A percentile compares a stretch with the other conserved stretches of the same genome.
These are phyloP conservation scores for Prunus mongolica DNA, from an alignment of 306 rosid species.

Conservation along the genomic window DNA sequence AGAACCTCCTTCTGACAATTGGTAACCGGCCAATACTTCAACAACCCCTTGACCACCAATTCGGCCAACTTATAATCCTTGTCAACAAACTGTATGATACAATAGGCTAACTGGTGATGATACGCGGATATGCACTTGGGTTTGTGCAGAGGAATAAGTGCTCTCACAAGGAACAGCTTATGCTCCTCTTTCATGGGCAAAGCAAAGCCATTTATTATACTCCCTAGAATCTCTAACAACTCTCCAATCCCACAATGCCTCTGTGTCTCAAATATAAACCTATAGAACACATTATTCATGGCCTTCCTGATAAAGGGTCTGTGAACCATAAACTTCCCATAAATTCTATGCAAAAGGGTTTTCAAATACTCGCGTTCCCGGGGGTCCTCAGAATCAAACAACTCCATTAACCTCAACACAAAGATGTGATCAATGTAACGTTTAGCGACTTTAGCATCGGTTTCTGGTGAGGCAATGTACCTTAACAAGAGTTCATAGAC, in stretches of 20 bases:
- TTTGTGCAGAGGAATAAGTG: slow-evolving; percentile 67
- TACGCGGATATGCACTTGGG: slow-evolving; percentile 42
- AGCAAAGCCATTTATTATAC: slow-evolving; percentile 64
- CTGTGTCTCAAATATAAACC: slow-evolving; percentile 70
- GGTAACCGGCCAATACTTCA: slow-evolving; percentile 72
- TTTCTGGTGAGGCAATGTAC: slow-evolving; percentile 54
- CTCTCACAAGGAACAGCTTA: slow-evolving; percentile 49
- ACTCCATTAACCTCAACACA: slow-evolving; percentile 47
- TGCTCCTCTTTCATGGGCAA: slow-evolving; percentile 81
- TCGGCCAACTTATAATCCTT: slow-evolving; percentile 63
- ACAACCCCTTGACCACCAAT: slow-evolving; percentile 53
- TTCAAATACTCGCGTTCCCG: slow-evolving; percentile 69
- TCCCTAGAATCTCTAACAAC: slow-evolving; percentile 61
- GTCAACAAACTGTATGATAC: slow-evolving; percentile 65
- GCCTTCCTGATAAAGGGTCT: slow-evolving; percentile 72
- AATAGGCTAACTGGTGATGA: slow-evolving; percentile 58
- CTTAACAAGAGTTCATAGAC: slow-evolving; percentile 59
- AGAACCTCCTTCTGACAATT: slow-evolving; percentile 77
- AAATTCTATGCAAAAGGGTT: slow-evolving; percentile 56
- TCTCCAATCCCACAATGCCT: slow-evolving; percentile 60
- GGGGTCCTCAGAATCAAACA: slow-evolving; percentile 74
- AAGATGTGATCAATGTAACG: slow-evolving; percentile 54
- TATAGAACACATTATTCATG: slow-evolving; percentile 57
- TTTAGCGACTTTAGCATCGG: slow-evolving; percentile 49
- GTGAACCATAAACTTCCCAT: slow-evolving; percentile 71